phyloP scores from a whole-genome alignment of 2,329 filamentous ascomycete species.

The Aulographum hederae region DNA sequence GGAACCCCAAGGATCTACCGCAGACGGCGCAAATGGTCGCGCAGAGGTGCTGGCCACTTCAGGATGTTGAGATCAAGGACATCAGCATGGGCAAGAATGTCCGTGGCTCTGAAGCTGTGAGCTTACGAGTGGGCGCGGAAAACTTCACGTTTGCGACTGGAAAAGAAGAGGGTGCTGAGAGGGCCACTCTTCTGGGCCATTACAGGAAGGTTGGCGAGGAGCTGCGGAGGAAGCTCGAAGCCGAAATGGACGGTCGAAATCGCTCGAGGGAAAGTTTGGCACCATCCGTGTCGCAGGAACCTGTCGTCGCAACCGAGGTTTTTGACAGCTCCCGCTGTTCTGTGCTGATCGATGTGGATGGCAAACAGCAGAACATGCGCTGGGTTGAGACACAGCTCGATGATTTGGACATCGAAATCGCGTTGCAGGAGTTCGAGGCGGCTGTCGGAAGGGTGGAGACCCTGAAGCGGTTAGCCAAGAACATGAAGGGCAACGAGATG shows the following conservation, averaged over 20 bases:
- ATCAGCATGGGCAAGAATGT: conserved; percentile 36
- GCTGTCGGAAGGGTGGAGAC: conserved; percentile 74
- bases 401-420: conserved; percentile 89
- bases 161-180: conserved; percentile 60
- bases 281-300: neutral
- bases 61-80: conserved; percentile 86
- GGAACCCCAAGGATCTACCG: conserved; percentile 25
- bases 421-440: conserved; percentile 71
- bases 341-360: conserved; percentile 87
- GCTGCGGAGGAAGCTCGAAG: conserved; percentile 65
- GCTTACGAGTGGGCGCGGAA: conserved; percentile 74
- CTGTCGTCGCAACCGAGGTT: conserved; percentile 67
- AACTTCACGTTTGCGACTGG: conserved; percentile 91
- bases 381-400: conserved; percentile 95
- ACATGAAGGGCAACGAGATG: conserved; percentile 67
- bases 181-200: conserved; percentile 64
- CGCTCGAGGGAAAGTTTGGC: conserved; percentile 56
- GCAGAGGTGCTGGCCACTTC: conserved; percentile 81
- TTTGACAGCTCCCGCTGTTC: conserved; percentile 47
- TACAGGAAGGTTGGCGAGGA: conserved; percentile 90
- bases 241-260: conserved; percentile 73
- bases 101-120: conserved; percentile 55
- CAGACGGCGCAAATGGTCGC: conserved; percentile 54
- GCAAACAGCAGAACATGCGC: conserved; percentile 86
- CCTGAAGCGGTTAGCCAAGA: conserved; percentile 58